Evolutionary conservation across 805 yeast species (phyloP).

Genomic region (Ogataea siamensis): DNA sequence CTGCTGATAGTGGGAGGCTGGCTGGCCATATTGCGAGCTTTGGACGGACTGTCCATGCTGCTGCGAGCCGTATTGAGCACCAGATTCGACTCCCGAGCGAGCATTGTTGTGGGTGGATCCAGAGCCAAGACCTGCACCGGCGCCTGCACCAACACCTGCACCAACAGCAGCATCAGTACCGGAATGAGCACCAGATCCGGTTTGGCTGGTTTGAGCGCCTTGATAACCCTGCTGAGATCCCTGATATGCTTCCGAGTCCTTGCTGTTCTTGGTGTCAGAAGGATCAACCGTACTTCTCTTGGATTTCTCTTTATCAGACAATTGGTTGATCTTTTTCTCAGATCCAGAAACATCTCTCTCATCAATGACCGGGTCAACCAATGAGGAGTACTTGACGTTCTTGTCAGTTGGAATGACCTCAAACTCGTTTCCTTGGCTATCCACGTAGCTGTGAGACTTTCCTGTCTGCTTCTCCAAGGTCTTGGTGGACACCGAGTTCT

Average conservation of each 20-base stretch:
- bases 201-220: too few species aligned
- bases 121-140: not conserved
- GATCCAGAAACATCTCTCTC: conserved; percentile 19
- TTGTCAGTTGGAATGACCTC: conserved; percentile 15
- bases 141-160: not conserved
- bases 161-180: not conserved
- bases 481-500: conserved; percentile 12
- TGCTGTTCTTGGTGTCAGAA: not conserved
- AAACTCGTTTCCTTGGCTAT: conserved; percentile 11
- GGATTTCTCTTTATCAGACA: not conserved
- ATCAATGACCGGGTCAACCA: conserved; percentile 30
- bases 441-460: conserved; percentile 10
- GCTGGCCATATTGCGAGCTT: too few species aligned
- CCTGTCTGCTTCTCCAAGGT: conserved; percentile 11
- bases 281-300: not conserved
- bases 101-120: not conserved
- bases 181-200: not conserved
- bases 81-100: too few species aligned
- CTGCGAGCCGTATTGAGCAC: too few species aligned
- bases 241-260: not conserved
- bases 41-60: too few species aligned
- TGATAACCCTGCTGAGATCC: not conserved
- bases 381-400: conserved; percentile 27
- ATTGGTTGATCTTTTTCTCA: conserved; percentile 3
- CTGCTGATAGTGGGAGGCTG: too few species aligned